A percentile compares a stretch with the other conserved stretches of the same genome.
phyloP scores from a whole-genome alignment of 805 yeast genomes.

The Tetrapisispora fleetii region DNA sequence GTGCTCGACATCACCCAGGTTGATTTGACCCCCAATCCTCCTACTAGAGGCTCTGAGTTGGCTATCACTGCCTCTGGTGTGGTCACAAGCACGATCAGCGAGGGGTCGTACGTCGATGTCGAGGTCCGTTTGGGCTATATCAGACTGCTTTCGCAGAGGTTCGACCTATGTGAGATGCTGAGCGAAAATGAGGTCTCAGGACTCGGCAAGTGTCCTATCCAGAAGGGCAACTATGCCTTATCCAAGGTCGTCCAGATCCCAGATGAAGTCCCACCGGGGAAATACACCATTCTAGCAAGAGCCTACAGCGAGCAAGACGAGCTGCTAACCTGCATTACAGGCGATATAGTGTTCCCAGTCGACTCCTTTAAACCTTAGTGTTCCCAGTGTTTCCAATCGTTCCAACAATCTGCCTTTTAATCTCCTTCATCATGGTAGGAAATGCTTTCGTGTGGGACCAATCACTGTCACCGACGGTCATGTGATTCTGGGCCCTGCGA shows the following conservation, averaged over 20 bases:
- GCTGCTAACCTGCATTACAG: constrained; percentile 74
- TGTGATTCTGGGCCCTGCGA: background rate
- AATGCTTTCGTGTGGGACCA: background rate
- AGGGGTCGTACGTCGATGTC: constrained; percentile 91
- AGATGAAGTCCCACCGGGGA: constrained; percentile 90
- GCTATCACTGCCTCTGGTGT: constrained; percentile 69
- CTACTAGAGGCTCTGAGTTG: constrained; percentile 72
- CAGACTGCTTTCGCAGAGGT: constrained; percentile 77
- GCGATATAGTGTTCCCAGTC: constrained; percentile 42
- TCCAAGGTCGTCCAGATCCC: constrained; percentile 76
- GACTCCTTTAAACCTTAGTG: background rate
- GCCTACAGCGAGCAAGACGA: constrained; percentile 82
- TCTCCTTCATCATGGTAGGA: no score
- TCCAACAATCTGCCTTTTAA: background rate
- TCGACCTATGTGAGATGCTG: constrained; percentile 83
- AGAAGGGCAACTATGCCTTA: constrained; percentile 53
- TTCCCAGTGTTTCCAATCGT: no score
- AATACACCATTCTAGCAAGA: constrained; percentile 74
- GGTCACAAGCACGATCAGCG: constrained; percentile 45
- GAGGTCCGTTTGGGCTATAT: constrained; percentile 90
- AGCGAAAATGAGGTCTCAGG: constrained; percentile 54
- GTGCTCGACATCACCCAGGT: constrained; percentile 52
- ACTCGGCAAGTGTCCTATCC: constrained; percentile 65
- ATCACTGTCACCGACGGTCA: background rate
- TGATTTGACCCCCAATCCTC: constrained; percentile 75